A percentile compares a stretch with the other conserved stretches of the same genome.
Conservation (phyloP, 345 rosid species). For the Adansonia digitata region DNA sequence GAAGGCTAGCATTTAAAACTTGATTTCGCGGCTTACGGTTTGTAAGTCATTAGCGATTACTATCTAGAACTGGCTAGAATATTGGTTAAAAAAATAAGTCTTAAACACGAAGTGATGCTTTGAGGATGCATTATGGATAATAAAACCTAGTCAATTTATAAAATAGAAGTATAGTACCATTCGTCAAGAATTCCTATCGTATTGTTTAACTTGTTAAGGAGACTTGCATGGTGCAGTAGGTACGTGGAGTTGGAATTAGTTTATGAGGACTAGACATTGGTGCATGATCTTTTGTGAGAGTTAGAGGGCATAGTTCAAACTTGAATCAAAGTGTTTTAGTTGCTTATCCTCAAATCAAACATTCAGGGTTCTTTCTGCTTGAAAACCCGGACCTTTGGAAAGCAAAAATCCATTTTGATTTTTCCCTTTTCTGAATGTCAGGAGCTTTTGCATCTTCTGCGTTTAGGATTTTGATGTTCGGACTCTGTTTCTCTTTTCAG, state of each 20-base stretch:
- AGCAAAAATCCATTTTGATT: neutral
- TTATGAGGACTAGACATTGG: neutral
- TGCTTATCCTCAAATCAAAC: neutral
- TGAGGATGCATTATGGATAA: neutral
- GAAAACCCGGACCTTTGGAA: neutral
- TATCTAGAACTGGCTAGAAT: neutral
- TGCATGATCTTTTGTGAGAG: neutral
- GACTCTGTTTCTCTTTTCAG: neutral
- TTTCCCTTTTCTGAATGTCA: neutral
- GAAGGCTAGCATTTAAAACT: neutral
- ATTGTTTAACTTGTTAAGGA: neutral
- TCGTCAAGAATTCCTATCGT: neutral
- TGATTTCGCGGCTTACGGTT: neutral
- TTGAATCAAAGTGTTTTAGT: neutral
- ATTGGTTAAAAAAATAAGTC: neutral
- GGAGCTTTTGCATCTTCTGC: neutral
- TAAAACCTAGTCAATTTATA: neutral
- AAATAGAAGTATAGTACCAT: neutral
- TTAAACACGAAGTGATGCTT: neutral
- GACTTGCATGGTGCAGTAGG: neutral
- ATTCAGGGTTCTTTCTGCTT: neutral
- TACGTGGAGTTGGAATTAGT: neutral
- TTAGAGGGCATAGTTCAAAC: neutral
- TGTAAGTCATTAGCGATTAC: neutral
- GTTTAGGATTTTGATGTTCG: neutral